Evolutionary conservation across 176 grass and related monocot genomes (phyloP).

Genomic region (Oryza nivara): DNA sequence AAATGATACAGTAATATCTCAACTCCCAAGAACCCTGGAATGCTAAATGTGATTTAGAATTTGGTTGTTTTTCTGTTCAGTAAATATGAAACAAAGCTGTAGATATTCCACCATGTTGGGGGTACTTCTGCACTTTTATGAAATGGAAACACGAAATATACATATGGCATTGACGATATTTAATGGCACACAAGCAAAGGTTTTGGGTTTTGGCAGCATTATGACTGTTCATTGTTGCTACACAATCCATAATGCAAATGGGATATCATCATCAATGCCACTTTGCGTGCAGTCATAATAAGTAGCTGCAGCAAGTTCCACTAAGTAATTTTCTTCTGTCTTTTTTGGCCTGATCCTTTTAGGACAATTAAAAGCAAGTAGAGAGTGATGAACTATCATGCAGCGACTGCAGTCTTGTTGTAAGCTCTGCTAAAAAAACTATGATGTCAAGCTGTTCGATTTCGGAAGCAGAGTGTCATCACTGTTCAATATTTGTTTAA

Average conservation of each 20-base stretch:
- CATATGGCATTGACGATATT: neutral
- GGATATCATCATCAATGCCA: slow-evolving; percentile 14
- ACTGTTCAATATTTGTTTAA: slow-evolving; percentile 31
- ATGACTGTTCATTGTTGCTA: slow-evolving; percentile 5
- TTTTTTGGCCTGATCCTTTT: neutral
- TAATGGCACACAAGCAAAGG: neutral
- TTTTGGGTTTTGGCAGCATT: slow-evolving; percentile 15
- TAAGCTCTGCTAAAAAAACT: neutral
- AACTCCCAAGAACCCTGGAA: slow-evolving; percentile 20
- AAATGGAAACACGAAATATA: neutral
- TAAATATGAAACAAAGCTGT: slow-evolving; percentile 18
- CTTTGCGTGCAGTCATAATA: neutral
- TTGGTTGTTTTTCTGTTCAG: slow-evolving; percentile 6
- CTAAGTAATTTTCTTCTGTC: neutral
- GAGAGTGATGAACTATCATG: neutral
- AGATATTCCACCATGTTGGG: slow-evolving; percentile 1
- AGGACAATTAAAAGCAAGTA: slow-evolving; percentile 8
- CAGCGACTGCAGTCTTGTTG: slow-evolving; percentile 20
- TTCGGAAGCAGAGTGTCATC: neutral
- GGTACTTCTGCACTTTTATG: neutral
- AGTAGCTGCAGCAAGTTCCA: slow-evolving; percentile 13
- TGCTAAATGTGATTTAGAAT: slow-evolving; percentile 1
- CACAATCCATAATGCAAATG: slow-evolving; percentile 11
- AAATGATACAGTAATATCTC: neutral
- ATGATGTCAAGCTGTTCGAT: neutral